phyloP scores from a whole-genome alignment of 192 early-diverging fungal species.

The Backusella mclennaniae region DNA sequence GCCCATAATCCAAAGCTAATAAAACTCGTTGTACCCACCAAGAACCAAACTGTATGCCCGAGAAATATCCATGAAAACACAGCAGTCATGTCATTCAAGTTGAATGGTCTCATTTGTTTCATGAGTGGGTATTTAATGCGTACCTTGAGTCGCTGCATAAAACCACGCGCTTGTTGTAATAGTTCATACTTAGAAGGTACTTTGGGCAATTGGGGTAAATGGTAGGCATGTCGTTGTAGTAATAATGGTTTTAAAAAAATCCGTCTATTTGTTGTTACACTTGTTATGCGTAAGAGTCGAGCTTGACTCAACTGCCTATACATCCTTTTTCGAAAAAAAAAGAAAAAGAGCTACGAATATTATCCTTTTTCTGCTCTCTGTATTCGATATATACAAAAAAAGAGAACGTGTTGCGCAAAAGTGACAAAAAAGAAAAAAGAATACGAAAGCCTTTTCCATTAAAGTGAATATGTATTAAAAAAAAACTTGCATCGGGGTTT shows the following conservation, averaged over 20 bases:
- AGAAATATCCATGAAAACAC: conserved; percentile 87
- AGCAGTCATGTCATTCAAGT: conserved; percentile 86
- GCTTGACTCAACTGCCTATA: too few relatives aligned
- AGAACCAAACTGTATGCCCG: conserved; percentile 77
- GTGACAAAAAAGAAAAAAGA: neutral
- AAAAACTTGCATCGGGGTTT: neutral
- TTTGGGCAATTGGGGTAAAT: conserved; percentile 22
- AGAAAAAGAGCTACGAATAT: too few relatives aligned
- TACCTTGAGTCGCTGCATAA: conserved; percentile 57
- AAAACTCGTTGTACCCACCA: conserved; percentile 88
- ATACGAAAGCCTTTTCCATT: neutral
- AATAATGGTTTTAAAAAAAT: too few relatives aligned
- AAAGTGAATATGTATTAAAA: too few relatives aligned
- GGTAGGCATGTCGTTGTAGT: neutral
- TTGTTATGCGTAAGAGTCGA: too few relatives aligned
- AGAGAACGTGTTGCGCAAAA: neutral
- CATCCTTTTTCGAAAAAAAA: too few relatives aligned
- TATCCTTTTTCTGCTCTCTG: too few relatives aligned
- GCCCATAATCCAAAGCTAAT: conserved; percentile 76
- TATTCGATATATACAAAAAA: too few relatives aligned
- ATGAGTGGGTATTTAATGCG: conserved; percentile 60
- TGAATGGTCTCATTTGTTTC: conserved; percentile 70
- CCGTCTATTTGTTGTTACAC: too few relatives aligned
- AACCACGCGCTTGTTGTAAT: conserved; percentile 55
- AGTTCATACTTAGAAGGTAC: conserved; percentile 43